Percentiles rank a stretch among this genome's conserved stretches.
These are phyloP conservation scores for Talaromyces sp. DNA, from an alignment of 2,329 filamentous ascomycete genomes.

Conservation along the genomic window DNA sequence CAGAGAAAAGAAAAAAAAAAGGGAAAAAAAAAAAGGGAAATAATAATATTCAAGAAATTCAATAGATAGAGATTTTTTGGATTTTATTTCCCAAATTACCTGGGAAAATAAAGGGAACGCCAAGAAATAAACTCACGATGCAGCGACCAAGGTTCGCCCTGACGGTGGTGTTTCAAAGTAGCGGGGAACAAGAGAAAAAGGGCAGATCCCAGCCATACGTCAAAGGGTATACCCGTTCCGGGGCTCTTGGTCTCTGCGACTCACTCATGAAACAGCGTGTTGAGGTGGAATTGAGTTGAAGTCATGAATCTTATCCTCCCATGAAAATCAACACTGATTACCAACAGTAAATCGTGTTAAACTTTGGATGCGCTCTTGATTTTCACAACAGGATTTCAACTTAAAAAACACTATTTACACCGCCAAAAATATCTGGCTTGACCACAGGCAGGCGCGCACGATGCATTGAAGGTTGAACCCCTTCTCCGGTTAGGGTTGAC, in stretches of 20 bases:
- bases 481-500: slow-evolving; percentile 9
- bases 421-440: too few species aligned
- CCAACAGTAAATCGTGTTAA: too few species aligned
- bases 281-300: not conserved
- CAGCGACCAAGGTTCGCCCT: slow-evolving; percentile 36
- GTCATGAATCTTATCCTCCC: too few species aligned
- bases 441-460: slow-evolving; percentile 2
- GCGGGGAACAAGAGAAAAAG: slow-evolving; percentile 31
- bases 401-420: not conserved
- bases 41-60: not conserved
- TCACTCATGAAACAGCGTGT: not conserved
- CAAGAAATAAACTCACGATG: slow-evolving; percentile 34
- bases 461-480: slow-evolving; percentile 14
- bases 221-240: slow-evolving; percentile 36
- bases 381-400: too few species aligned
- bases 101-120: slow-evolving; percentile 23
- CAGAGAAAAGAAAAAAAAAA: slow-evolving; percentile 5
- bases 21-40: not conserved
- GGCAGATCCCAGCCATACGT: slow-evolving; percentile 33
- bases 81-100: not conserved
- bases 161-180: slow-evolving; percentile 34
- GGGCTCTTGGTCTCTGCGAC: not conserved
- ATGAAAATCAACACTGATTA: too few species aligned
- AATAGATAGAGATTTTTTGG: not conserved
- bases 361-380: too few species aligned